Evolutionary conservation across 495 filamentous ascomycete genomes (phyloP), one percentile per base, ranked within the genome.

Genomic region (Pseudomonodictys pantanalensis): DNA sequence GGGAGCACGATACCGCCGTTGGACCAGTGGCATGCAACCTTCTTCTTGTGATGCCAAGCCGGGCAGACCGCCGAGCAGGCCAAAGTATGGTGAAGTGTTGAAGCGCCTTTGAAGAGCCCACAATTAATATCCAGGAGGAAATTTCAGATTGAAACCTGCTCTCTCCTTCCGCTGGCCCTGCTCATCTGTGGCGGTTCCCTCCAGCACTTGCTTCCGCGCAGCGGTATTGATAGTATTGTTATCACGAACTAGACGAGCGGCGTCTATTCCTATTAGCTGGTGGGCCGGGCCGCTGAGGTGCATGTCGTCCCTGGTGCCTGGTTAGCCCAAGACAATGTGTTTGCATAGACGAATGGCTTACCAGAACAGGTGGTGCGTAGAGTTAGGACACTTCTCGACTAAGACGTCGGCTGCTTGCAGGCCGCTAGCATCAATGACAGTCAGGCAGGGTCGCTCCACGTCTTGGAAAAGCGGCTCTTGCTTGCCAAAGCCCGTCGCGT

Each of bases 381-480:
- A 57, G 25, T 62, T 30, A 20, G 42, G 17, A 54, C 63, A 66
- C 49, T 50, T 62, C 29, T 54, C 48, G 9, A 32, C 23, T 15
- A n/a, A n/a, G n/a, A 49, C 41, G 17, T 38, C 52, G 41, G 58
- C 47, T 53, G 35, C 26, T 29, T 50, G 52, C 47, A 42, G 42
- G 15, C 49, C 41, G 23, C 23, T 28, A 1, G 23, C 44, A 42
- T 47, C 42, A 10, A 10, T n/a, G 12, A 52, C 46, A 45, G 46
- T 17, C 29, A 62, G 35, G 51, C 63, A 66, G 17, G 63, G 63
- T 29, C 22, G 39, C n/a, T 54, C 58, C 33, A 66, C 58, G 20
- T 66, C 63, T 26, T 66, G 48, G 45, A 66, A 66, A 20, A 66
- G 58, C n/a, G 63, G 58, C 20, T 8, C 39, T 38, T 62, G 58